Evolutionary conservation across 1,284 basidiomycete species (phyloP).

Genomic region (Ceratobasidium theobromae): DNA sequence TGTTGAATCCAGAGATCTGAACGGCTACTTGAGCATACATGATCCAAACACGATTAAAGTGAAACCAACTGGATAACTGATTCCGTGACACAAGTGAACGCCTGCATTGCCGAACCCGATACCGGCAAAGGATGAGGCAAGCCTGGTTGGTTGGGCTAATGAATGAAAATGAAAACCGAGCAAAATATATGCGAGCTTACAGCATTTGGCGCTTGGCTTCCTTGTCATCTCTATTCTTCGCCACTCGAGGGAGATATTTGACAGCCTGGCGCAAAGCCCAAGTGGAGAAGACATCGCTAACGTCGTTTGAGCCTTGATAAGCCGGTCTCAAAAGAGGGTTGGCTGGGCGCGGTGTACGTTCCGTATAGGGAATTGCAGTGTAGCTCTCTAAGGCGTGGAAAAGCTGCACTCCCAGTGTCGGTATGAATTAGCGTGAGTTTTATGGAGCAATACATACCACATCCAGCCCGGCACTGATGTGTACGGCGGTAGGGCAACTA

Average conservation of each 20-base stretch:
- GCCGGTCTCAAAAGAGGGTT: conserved; percentile 91
- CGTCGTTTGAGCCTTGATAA: conserved; percentile 95
- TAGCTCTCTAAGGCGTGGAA: conserved; percentile 95
- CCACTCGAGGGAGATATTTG: conserved; percentile 85
- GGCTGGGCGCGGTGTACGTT: conserved; percentile 82
- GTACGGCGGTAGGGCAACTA: conserved; percentile 80
- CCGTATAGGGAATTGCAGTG: conserved; percentile 87
- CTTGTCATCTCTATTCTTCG: conserved; percentile 71
- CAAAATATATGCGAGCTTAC: conserved; percentile 50
- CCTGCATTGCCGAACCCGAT: conserved; percentile 96
- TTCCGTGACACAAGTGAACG: conserved; percentile 87
- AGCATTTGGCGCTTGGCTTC: conserved; percentile 93
- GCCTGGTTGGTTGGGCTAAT: conserved; percentile 45
- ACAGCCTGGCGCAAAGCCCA: conserved; percentile 94
- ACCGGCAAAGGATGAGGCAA: conserved; percentile 89
- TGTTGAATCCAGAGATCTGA: conserved; percentile 95
- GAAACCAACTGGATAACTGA: conserved; percentile 71
- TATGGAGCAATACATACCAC: conserved; percentile 49
- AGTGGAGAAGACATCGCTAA: conserved; percentile 92
- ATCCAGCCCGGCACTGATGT: conserved; percentile 90
- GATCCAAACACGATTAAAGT: conserved; percentile 39
- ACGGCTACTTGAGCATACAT: conserved; percentile 39
- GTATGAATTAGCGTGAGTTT: background rate
- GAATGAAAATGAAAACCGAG: conserved; percentile 32
- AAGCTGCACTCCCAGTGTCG: conserved; percentile 43